Base-by-base conservation (phyloP, 1,139 yeast species). In the Sugiyamaella xylanicola region DNA sequence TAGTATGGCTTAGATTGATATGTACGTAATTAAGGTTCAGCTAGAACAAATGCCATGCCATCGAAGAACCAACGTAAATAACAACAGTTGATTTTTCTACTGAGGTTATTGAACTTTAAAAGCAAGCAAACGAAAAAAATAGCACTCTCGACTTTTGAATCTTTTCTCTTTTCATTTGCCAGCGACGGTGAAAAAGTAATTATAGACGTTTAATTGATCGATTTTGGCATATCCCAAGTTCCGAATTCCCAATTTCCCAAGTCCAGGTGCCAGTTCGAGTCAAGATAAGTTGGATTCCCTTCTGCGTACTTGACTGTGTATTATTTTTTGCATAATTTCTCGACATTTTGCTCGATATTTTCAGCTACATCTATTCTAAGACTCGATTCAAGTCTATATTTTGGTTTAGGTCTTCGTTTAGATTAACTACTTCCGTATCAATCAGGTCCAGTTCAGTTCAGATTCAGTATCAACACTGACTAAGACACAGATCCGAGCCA, bases 21-120 rank as follows among this genome's bases (percentile, higher is more conserved):
- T 27, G 25, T 25, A 27, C 11, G 15, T 16, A 15, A 27, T 25
- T 29, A 43, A 27, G 16, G 37, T 7, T 21, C 37, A 25, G 17
- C 17, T 7, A 17, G 25, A 43, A 15, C 13, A 43, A 42, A 9
- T 11, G 29, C 4, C 4, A 20, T 19, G 29, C 29, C 27, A 19
- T 25, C 29, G 8, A 25, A 5, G 29, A 25, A 7, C 37, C 4
- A 32, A 32, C 13, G 13, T 32, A 32, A 32, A 32, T 32, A 32
- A 32, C 37, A 7, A 32, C 37, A 32, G 8, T 32, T 32, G 15
- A 11, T 11, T 32, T 42, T 25, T 42, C 46, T 27, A 17, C 40
- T 29, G 17, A 11, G 37, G 39, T 20, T 29, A 9, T 2, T 37
- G 21, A 46, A 46, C 50, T 46, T 35, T 32, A 46, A 46, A 16